phyloP scores from a whole-genome alignment of 176 grass and related monocot genomes.

The Carex parvula region DNA sequence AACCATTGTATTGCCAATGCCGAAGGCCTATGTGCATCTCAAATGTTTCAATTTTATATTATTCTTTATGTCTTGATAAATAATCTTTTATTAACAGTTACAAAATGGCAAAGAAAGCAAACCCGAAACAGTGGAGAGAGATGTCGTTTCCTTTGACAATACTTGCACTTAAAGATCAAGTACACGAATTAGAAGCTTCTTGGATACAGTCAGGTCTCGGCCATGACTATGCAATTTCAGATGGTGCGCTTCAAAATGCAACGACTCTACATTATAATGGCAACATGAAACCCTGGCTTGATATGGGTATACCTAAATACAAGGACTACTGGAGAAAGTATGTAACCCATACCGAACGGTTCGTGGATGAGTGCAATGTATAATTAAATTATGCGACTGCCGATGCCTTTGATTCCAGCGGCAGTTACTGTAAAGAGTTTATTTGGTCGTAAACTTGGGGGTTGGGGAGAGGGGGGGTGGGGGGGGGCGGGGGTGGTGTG shows the following conservation, averaged over 20 bases:
- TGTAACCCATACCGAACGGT: slow-evolving; percentile 50
- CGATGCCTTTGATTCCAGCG: neutral
- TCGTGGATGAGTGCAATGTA: slow-evolving; percentile 85
- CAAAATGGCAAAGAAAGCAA: slow-evolving; percentile 36
- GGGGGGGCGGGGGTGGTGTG: neutral
- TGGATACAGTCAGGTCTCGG: slow-evolving; percentile 72
- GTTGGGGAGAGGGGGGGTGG: too few species aligned
- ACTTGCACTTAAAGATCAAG: slow-evolving; percentile 59
- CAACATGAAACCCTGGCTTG: slow-evolving; percentile 97
- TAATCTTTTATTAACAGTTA: slow-evolving; percentile 25
- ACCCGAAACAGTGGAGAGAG: slow-evolving; percentile 29
- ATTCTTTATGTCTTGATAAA: neutral
- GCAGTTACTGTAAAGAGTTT: slow-evolving; percentile 21
- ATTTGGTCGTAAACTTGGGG: neutral
- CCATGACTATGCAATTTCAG: slow-evolving; percentile 61
- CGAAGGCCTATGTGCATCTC: neutral
- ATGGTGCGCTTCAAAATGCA: slow-evolving; percentile 31
- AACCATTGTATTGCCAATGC: neutral
- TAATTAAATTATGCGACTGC: slow-evolving; percentile 26
- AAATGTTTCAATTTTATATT: neutral
- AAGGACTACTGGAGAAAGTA: slow-evolving; percentile 77
- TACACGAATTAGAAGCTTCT: slow-evolving; percentile 50
- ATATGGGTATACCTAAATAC: slow-evolving; percentile 73
- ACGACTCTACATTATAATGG: slow-evolving; percentile 77
- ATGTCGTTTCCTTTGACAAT: slow-evolving; percentile 44